These are phyloP conservation scores for Starmerella asiatica DNA, from an alignment of 805 yeast genomes.

Conservation along the genomic window DNA sequence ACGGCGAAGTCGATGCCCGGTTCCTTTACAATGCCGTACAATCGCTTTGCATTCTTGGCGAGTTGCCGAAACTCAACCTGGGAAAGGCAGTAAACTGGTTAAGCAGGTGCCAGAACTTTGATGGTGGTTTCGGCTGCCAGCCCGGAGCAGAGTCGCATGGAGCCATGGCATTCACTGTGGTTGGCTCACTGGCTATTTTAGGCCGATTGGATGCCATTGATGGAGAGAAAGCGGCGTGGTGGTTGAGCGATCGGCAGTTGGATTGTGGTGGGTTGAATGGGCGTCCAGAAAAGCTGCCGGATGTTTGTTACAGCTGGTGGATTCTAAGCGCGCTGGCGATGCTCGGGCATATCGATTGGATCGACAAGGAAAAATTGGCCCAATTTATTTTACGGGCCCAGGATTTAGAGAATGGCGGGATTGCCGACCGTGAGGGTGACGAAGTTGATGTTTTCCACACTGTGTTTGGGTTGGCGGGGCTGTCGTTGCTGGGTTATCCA, in stretches of 20 bases:
- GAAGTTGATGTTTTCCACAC: constrained; percentile 92
- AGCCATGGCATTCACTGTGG: constrained; percentile 63
- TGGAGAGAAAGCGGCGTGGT: constrained; percentile 41
- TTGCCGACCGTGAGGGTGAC: constrained; percentile 82
- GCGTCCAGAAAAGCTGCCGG: constrained; percentile 88
- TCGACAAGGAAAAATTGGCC: constrained; percentile 49
- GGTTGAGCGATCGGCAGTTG: constrained; percentile 87
- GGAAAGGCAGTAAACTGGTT: constrained; percentile 52
- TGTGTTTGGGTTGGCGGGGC: constrained; percentile 75
- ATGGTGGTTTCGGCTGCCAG: constrained; percentile 86
- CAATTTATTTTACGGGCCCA: constrained; percentile 65
- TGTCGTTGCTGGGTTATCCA: constrained; percentile 57
- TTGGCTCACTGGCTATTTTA: constrained; percentile 65
- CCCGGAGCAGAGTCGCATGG: constrained; percentile 96
- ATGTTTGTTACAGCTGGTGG: constrained; percentile 99
- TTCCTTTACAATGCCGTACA: constrained; percentile 76
- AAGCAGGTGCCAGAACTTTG: constrained; percentile 66
- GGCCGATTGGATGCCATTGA: constrained; percentile 40
- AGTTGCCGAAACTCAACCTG: constrained; percentile 37
- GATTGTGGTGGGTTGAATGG: constrained; percentile 88
- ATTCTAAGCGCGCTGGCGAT: constrained; percentile 64
- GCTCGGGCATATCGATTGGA: constrained; percentile 57
- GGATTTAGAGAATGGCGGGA: constrained; percentile 70
- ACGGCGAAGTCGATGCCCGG: constrained; percentile 87
- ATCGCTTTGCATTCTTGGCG: constrained; percentile 54